Conservation (phyloP, 2,329 filamentous ascomycete species). For the Chrysoporthe austroafricana region DNA sequence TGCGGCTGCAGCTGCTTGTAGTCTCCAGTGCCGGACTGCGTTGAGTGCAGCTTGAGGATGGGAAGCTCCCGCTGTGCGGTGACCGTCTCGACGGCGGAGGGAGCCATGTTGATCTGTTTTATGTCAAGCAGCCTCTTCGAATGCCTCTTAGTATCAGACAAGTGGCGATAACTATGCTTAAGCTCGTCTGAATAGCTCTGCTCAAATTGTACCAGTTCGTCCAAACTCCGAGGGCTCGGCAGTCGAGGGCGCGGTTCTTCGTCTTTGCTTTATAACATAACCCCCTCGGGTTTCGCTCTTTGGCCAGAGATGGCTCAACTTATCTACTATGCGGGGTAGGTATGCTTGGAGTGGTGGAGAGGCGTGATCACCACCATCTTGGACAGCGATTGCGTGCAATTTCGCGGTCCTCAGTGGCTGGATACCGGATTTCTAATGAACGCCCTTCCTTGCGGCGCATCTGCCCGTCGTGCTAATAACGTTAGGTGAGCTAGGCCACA, state of each 20-base stretch:
- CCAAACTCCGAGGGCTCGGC: neutral
- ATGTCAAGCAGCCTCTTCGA: neutral
- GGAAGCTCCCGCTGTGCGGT: constrained; percentile 34
- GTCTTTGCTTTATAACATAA: constrained; percentile 17
- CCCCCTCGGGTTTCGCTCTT: neutral
- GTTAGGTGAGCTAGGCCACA: constrained; percentile 3
- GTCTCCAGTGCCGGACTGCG: constrained; percentile 39
- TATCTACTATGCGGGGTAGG: constrained; percentile 25
- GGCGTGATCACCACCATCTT: constrained; percentile 24
- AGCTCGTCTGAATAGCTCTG: neutral
- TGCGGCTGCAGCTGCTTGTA: constrained; percentile 33
- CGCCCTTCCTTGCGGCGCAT: constrained; percentile 3
- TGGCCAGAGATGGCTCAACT: constrained; percentile 2
- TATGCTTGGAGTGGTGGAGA: neutral
- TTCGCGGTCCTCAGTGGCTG: constrained; percentile 21
- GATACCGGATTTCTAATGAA: constrained; percentile 18
- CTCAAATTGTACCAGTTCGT: neutral
- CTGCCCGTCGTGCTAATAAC: neutral
- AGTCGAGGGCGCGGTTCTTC: neutral
- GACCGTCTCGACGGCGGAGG: constrained; percentile 39
- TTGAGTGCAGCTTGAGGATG: constrained; percentile 43
- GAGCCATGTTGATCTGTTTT: constrained; percentile 43
- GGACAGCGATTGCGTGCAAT: constrained; percentile 27
- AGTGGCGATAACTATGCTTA: too few species aligned
- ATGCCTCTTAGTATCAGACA: neutral